Conservation (phyloP, 2,329 filamentous ascomycete species). For the Alternaria rosae region DNA sequence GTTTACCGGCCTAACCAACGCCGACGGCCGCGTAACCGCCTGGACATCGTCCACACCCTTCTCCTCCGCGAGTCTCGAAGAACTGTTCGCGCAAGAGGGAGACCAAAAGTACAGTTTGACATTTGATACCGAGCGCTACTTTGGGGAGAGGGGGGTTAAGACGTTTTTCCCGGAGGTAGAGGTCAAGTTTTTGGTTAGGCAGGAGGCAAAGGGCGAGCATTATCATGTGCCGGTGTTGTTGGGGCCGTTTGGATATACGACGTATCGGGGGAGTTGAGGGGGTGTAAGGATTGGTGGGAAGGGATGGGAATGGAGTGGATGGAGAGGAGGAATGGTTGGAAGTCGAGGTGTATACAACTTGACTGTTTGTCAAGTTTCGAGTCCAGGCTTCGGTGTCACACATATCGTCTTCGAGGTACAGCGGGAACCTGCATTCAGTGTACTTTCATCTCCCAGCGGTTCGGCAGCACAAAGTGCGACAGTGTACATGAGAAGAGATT, state of each 20-base stretch:
- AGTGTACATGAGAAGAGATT: neutral
- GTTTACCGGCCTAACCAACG: constrained; percentile 73
- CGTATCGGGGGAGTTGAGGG: constrained; percentile 69
- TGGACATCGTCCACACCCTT: constrained; percentile 67
- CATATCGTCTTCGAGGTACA: neutral
- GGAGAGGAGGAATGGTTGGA: neutral
- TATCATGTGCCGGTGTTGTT: constrained; percentile 82
- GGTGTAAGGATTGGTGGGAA: neutral
- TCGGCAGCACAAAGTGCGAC: neutral
- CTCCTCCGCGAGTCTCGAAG: constrained; percentile 50
- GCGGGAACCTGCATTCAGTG: neutral
- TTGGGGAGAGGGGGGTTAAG: constrained; percentile 63
- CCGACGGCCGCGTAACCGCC: constrained; percentile 74
- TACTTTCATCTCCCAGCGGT: neutral
- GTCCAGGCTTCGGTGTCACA: neutral
- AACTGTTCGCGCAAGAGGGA: constrained; percentile 41
- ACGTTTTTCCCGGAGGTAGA: constrained; percentile 66
- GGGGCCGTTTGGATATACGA: constrained; percentile 81
- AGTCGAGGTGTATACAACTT: neutral
- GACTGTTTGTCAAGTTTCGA: neutral
- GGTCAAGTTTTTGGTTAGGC: constrained; percentile 61
- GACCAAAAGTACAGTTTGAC: constrained; percentile 71
- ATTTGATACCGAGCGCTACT: constrained; percentile 78
- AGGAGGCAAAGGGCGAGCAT: constrained; percentile 62
- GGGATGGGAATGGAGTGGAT: no score